phyloP scores from a whole-genome alignment of 2,329 filamentous ascomycete species.

The Arthrobotrys iridis region DNA sequence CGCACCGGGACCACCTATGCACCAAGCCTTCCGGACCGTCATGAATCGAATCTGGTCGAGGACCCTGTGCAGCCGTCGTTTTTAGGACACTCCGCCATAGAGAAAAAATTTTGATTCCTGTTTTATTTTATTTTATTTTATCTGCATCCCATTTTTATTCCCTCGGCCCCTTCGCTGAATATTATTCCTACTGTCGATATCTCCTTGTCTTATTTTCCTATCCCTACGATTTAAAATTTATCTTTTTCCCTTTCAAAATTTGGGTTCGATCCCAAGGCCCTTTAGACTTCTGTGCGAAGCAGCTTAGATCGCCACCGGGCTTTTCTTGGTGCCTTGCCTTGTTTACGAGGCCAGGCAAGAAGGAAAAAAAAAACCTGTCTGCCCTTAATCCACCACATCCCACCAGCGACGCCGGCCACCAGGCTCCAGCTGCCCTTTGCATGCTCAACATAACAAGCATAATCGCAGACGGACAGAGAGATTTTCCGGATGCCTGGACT shows the following conservation, averaged over 20 bases:
- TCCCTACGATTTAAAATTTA: background rate
- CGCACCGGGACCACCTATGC: background rate
- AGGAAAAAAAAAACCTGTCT: constrained; percentile 22
- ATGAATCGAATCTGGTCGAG: constrained; percentile 14
- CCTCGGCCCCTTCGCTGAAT: background rate
- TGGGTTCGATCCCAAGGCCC: constrained; percentile 1
- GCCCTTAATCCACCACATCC: constrained; percentile 12
- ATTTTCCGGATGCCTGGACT: constrained; percentile 39
- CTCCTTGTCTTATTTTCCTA: background rate
- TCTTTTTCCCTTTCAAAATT: background rate
- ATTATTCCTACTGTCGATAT: background rate
- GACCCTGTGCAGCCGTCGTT: constrained; percentile 22
- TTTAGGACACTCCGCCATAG: constrained; percentile 33
- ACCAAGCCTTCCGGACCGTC: constrained; percentile 13
- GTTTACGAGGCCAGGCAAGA: constrained; percentile 48
- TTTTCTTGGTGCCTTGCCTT: constrained; percentile 49
- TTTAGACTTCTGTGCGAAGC: constrained; percentile 11
- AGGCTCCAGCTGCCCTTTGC: constrained; percentile 15
- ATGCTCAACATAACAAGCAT: constrained; percentile 23
- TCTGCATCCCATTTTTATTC: background rate
- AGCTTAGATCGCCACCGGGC: constrained; percentile 40
- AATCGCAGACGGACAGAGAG: constrained; percentile 18
- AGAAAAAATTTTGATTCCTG: background rate
- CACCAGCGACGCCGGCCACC: constrained; percentile 1
- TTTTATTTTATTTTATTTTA: background rate